Percentiles rank a stretch among this genome's conserved stretches.
phyloP scores from a whole-genome alignment of 2,329 filamentous ascomycete genomes.

The Reticulascus tulasneorum region DNA sequence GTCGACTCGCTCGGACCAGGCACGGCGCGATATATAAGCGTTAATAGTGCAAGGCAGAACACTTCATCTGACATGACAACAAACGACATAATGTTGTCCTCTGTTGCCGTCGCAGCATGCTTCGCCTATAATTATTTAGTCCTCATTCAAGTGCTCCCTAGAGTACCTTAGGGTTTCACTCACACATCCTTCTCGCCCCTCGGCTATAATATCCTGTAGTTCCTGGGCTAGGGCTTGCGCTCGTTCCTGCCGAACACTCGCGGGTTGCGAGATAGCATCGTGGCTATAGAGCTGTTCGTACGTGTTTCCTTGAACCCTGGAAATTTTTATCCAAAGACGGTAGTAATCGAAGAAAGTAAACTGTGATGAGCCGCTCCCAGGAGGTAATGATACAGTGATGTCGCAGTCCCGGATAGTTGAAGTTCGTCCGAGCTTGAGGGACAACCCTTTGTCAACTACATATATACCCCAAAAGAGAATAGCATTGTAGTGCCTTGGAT shows the following conservation, averaged over 20 bases:
- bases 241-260: constrained; percentile 26
- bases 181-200: constrained; percentile 17
- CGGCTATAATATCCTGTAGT: constrained; percentile 24
- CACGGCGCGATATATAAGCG: constrained; percentile 39
- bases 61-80: constrained; percentile 37
- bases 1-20: constrained; percentile 22
- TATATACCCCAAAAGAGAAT: constrained; percentile 56
- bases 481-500: constrained; percentile 26
- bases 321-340: constrained; percentile 44
- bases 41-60: constrained; percentile 34
- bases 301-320: constrained; percentile 52
- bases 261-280: constrained; percentile 31
- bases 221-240: constrained; percentile 26
- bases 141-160: too few species aligned
- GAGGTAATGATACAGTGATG: constrained; percentile 37
- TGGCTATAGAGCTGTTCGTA: constrained; percentile 52
- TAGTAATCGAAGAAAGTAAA: constrained; percentile 29
- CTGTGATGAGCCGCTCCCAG: constrained; percentile 26
- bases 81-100: constrained; percentile 27
- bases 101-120: constrained; percentile 2
- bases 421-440: constrained; percentile 49
- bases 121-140: too few species aligned
- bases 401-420: constrained; percentile 55
- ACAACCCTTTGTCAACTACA: constrained; percentile 51
- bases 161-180: background rate